Evolutionary conservation across 768 basidiomycete genomes (phyloP).

Genomic region (Boletus huronensis): DNA sequence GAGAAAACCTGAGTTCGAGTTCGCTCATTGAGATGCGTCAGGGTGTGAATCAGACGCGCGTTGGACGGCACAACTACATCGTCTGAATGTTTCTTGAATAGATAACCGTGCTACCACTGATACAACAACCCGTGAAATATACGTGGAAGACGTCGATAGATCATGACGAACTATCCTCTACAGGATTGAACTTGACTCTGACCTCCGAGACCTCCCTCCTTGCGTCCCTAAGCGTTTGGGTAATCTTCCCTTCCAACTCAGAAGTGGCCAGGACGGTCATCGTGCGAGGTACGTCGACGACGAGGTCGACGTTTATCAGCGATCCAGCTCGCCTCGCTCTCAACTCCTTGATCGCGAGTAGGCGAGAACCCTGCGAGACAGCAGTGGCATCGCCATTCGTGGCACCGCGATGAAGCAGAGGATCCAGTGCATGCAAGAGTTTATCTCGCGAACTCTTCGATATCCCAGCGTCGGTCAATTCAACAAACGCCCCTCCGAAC

Average conservation of each 20-base stretch:
- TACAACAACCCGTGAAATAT: not conserved
- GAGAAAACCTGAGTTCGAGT: conserved; percentile 50
- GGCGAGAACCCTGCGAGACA: conserved; percentile 8
- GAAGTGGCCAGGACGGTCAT: conserved; percentile 58
- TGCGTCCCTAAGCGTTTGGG: conserved; percentile 48
- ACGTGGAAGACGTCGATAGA: not conserved
- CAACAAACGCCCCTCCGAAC: conserved; percentile 66
- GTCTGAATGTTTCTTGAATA: not conserved
- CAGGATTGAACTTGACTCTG: conserved; percentile 56
- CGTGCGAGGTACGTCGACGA: conserved; percentile 59
- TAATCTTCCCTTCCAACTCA: conserved; percentile 60
- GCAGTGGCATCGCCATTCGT: conserved; percentile 17
- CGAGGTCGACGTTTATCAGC: conserved; percentile 78
- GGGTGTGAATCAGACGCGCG: not conserved
- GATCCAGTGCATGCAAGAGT: conserved; percentile 55
- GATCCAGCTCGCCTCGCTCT: conserved; percentile 80
- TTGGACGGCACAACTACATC: no score
- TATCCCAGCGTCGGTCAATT: conserved; percentile 82
- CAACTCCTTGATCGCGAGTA: conserved; percentile 51
- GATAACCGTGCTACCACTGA: not conserved
- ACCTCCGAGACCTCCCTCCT: conserved; percentile 73
- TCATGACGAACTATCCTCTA: conserved; percentile 22
- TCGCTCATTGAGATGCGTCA: conserved; percentile 17
- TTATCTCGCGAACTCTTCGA: conserved; percentile 49
- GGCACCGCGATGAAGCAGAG: conserved; percentile 40